phyloP scores from a whole-genome alignment of 148 eudicot genomes.

The Cornus controversa region DNA sequence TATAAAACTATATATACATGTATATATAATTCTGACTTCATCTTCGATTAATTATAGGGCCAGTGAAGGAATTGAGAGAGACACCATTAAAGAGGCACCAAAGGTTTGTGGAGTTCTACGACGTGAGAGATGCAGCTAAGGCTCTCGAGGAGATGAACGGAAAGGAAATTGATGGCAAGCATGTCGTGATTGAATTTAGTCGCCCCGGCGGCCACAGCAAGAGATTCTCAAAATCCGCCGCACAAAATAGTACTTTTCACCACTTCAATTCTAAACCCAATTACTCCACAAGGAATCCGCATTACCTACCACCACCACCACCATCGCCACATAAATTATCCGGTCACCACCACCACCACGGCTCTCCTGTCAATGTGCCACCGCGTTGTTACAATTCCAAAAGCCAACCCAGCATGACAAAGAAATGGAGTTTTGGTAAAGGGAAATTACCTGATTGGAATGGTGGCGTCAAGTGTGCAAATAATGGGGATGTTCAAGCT shows the following conservation, averaged over 20 bases:
- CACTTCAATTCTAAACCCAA: neutral
- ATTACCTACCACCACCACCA: neutral
- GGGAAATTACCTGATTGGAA: too few species aligned
- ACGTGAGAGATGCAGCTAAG: slow-evolving; percentile 63
- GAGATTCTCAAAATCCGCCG: slow-evolving; percentile 9
- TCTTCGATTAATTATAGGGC: slow-evolving; percentile 34
- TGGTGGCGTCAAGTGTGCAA: neutral
- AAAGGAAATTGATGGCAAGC: slow-evolving; percentile 53
- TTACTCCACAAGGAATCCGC: neutral
- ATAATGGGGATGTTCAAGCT: neutral
- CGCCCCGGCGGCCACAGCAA: slow-evolving; percentile 68
- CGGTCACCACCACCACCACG: too few species aligned
- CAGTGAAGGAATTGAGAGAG: slow-evolving; percentile 77
- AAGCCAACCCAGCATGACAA: neutral
- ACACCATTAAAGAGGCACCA: slow-evolving; percentile 70
- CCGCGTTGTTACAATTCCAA: neutral
- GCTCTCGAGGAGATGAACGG: slow-evolving; percentile 67
- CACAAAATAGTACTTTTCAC: neutral
- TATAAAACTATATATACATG: too few species aligned
- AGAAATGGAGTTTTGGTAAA: neutral
- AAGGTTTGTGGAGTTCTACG: slow-evolving; percentile 79
- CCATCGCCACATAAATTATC: neutral
- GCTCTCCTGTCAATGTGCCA: neutral
- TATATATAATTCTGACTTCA: neutral
- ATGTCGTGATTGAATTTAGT: slow-evolving; percentile 60